Evolutionary conservation across 306 rosid genomes (phyloP), one percentile per base, ranked within the genome.

Genomic region (Myrica gale): DNA sequence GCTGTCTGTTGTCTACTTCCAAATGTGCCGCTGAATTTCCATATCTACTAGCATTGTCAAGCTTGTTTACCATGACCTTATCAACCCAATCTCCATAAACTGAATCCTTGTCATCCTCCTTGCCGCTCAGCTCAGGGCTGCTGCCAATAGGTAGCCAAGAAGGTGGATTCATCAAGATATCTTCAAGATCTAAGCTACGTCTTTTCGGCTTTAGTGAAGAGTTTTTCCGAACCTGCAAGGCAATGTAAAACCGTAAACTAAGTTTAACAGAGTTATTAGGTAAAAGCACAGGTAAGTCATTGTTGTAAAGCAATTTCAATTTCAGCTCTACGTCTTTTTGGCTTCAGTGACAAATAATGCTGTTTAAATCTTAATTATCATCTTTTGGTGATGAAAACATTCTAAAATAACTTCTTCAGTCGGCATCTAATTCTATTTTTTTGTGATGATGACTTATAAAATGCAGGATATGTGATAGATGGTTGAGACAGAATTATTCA

Each of bases 141-240:
- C 72, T 71, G 6, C 72, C 63, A 68, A 56, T 66, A 8, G 69
- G 72, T 76, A 85, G 81, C 98, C 98, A 88, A 7, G 84, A 71
- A 48, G 82, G 55, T 72, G 92, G 85, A 45, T 43, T 77, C 65
- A 13, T 37, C 41, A 74, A 69, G 84, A 92, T 82, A 54, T 96
- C 98, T 17, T 88, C 91, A 37, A 74, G 84, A 80, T 96, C 98
- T 63, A 90, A 84, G 86, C 93, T 96, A 74, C 87, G 75, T 60
- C 92, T 79, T 86, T 87, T 96, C 23, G 82, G 80, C 81, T 82
- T 85, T 0, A 73, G 8, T 61, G 79, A 75, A 19, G 84, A 41
- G 19, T 80, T 78, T 50, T 76, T 88, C 63, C 60, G 82, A 69
- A 52, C 88, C 96, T 90, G 58, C 61, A 61, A 21, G 17, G 54